These are phyloP conservation scores for Sporopachydermia lactativora DNA, from an alignment of 805 yeast species.

Conservation along the genomic window DNA sequence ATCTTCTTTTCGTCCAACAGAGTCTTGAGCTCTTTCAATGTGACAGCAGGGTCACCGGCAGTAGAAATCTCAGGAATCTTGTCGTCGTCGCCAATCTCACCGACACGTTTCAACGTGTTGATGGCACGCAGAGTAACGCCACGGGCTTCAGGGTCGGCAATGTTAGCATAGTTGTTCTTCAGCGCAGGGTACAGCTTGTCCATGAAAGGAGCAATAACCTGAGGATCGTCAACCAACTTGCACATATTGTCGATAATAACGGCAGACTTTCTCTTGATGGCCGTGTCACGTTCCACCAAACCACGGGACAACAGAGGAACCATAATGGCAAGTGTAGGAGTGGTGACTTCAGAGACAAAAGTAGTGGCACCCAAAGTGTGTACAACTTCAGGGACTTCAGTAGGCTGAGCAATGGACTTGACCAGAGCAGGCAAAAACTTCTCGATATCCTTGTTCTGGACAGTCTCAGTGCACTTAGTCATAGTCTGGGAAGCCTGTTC, in stretches of 20 bases:
- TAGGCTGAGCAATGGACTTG: slow-evolving; percentile 92
- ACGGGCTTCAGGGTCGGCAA: slow-evolving; percentile 99
- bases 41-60: slow-evolving; percentile 93
- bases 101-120: slow-evolving; percentile 96
- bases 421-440: slow-evolving; percentile 97
- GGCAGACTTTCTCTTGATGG: slow-evolving; percentile 99
- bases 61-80: slow-evolving; percentile 92
- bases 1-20: slow-evolving; percentile 41
- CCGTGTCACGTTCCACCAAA: slow-evolving; percentile 98
- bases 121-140: slow-evolving; percentile 95
- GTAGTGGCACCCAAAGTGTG: slow-evolving; percentile 99
- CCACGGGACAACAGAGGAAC: slow-evolving; percentile 98
- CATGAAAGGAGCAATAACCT: slow-evolving; percentile 99
- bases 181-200: slow-evolving; percentile 90
- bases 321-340: slow-evolving; percentile 98
- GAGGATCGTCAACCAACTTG: slow-evolving; percentile 99
- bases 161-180: slow-evolving; percentile 84
- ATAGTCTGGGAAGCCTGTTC: slow-evolving; percentile 91
- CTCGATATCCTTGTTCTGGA: slow-evolving; percentile 99
- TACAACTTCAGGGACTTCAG: slow-evolving; percentile 97
- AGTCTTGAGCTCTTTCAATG: slow-evolving; percentile 65
- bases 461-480: slow-evolving; percentile 92
- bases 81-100: slow-evolving; percentile 87
- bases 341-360: slow-evolving; percentile 98
- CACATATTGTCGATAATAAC: slow-evolving; percentile 99